Conservation (phyloP, 495 filamentous ascomycete species). For the Immersiella caudata region DNA sequence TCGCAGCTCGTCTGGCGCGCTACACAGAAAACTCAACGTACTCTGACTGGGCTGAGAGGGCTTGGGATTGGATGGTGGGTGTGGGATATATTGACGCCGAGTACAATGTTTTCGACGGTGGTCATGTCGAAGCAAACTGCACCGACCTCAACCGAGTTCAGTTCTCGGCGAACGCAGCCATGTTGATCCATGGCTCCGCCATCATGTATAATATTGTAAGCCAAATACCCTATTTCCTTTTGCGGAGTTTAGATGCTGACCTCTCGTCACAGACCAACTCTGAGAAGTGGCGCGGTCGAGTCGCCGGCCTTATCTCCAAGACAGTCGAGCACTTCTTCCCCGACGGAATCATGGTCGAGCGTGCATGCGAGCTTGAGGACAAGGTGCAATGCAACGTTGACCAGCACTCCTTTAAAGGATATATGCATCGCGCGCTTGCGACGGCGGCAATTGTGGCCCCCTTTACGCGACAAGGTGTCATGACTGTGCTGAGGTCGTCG, state of each 20-base stretch:
- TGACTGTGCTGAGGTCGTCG: constrained; percentile 64
- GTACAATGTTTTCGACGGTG: constrained; percentile 63
- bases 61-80: constrained; percentile 66
- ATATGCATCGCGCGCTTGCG: constrained; percentile 78
- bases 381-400: constrained; percentile 65
- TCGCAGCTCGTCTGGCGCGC: constrained; percentile 69
- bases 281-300: constrained; percentile 55
- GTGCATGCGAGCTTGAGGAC: constrained; percentile 62
- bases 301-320: constrained; percentile 56
- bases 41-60: constrained; percentile 66
- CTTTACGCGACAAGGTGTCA: constrained; percentile 61
- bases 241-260: constrained; percentile 11
- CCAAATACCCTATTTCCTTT: background rate
- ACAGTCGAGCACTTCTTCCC: constrained; percentile 60
- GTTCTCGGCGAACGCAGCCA: constrained; percentile 73
- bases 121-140: constrained; percentile 53
- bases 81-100: constrained; percentile 54
- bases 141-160: constrained; percentile 54
- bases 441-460: constrained; percentile 70
- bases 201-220: constrained; percentile 68
- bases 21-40: constrained; percentile 75
- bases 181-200: constrained; percentile 67
- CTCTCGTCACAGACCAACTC: constrained; percentile 47
- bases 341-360: constrained; percentile 61
- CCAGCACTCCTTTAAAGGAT: constrained; percentile 87